Evolutionary conservation across 164 flowering plant genomes (phyloP), one percentile per base, ranked within the genome.

Genomic region (Aristolochia fimbriata): DNA sequence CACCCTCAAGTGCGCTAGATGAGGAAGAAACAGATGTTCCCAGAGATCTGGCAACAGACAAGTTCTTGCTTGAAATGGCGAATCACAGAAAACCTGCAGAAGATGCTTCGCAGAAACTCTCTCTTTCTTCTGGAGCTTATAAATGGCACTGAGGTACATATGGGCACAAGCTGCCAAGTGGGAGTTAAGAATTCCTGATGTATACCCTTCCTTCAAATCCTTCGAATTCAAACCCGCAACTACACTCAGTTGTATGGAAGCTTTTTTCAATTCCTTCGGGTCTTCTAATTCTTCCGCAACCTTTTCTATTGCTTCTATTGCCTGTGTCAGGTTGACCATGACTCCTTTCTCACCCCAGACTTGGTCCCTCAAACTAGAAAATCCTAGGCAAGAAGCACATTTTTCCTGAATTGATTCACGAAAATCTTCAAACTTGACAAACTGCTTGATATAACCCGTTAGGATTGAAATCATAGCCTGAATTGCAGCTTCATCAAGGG

Each of bases 121-220:
- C 22, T 82, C 83, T 67, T 88, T 88, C 71, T 75, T 83, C 66
- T 83, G 86, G 58, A 83, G 57, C 68, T 73, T 81, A 64, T 78
- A 85, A 20, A 83, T 71, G 61, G 81, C 81, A 76, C 89, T 69
- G 57, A 85, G 82, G 69, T 85, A 88, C 43, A 83, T 67, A 74
- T 88, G 96, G 37, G 91, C 89, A 70, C 89, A 85, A 15, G 92
- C 91, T 43, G 90, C 80, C 69, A 85, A 62, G 63, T 67, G 77
- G 23, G 68, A 80, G 71, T 85, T 80, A 2, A 83, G 80, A 68
- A 82, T 59, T 23, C 87, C 86, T 46, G 71, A 78, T 9, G 86
- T 82, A 61, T 65, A 80, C 13, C 79, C 84, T 65, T 81, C 81
- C 58, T 81, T 78, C 66, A 74, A 67, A 58, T 82, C 82, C 58